Conservation (phyloP, 2,329 filamentous ascomycete genomes). For the Cladophialophora carrionii region DNA sequence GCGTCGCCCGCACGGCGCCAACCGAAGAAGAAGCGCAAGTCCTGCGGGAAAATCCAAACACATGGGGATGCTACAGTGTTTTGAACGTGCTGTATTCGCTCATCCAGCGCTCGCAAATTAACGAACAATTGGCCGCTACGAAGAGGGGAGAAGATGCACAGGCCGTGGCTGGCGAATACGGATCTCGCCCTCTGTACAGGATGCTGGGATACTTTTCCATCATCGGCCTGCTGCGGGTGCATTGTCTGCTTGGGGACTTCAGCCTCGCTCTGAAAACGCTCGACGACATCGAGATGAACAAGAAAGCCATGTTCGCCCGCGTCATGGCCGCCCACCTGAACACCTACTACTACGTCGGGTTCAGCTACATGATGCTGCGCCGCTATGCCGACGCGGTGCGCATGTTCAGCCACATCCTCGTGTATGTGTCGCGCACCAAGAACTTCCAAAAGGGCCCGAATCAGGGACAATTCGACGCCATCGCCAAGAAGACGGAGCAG, state of each 20-base stretch:
- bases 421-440: conserved; percentile 98
- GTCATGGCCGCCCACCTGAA: conserved; percentile 99
- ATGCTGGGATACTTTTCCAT: conserved; percentile 99
- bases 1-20: conserved; percentile 76
- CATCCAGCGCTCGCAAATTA: conserved; percentile 97
- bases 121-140: conserved; percentile 91
- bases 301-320: conserved; percentile 99
- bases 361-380: conserved; percentile 99
- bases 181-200: conserved; percentile 88
- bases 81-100: conserved; percentile 99
- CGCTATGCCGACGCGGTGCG: conserved; percentile 98
- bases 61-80: conserved; percentile 99
- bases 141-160: conserved; percentile 90
- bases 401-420: conserved; percentile 99
- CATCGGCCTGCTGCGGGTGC: conserved; percentile 92
- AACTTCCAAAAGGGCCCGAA: conserved; percentile 97
- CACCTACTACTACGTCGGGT: conserved; percentile 99
- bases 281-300: conserved; percentile 99
- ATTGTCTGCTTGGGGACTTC: conserved; percentile 96
- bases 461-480: conserved; percentile 81
- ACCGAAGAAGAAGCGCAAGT: conserved; percentile 92
- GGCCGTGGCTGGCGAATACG: conserved; percentile 91
- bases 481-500: conserved; percentile 99
- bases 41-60: conserved; percentile 95
- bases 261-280: conserved; percentile 97